Evolutionary conservation across 352 stramenopile species (phyloP).

Genomic region (Phytophthora pseudosyringae): DNA sequence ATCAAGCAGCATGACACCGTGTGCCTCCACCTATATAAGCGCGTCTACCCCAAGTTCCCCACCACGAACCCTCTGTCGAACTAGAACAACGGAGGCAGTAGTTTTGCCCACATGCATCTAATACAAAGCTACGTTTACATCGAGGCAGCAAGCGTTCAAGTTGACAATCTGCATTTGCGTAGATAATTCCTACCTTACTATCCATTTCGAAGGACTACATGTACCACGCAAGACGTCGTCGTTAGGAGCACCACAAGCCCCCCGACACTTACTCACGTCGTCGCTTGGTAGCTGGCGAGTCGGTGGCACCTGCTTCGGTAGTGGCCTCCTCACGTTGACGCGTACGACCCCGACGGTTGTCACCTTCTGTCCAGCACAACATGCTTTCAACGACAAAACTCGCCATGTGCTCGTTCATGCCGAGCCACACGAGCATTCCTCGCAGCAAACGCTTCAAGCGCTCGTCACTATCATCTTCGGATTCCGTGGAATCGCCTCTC

Average conservation of each 20-base stretch:
- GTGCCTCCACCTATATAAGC: slow-evolving; percentile 99
- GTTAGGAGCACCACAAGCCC: no score
- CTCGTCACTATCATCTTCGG: slow-evolving; percentile 32
- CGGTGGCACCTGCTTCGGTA: neutral
- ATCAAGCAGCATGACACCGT: slow-evolving; percentile 99
- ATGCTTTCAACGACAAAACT: slow-evolving; percentile 56
- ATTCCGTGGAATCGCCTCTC: slow-evolving; percentile 39
- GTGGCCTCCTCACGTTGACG: slow-evolving; percentile 28
- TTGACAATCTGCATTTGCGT: slow-evolving; percentile 30
- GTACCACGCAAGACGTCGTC: no score
- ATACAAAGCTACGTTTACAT: slow-evolving; percentile 15
- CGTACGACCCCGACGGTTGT: slow-evolving; percentile 28
- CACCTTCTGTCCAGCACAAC: slow-evolving; percentile 37
- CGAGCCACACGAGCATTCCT: slow-evolving; percentile 46
- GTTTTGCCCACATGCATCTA: slow-evolving; percentile 34
- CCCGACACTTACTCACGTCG: slow-evolving; percentile 29
- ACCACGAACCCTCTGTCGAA: slow-evolving; percentile 44
- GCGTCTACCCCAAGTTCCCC: slow-evolving; percentile 98
- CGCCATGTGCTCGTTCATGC: slow-evolving; percentile 49
- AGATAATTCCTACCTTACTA: slow-evolving; percentile 35
- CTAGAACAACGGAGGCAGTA: slow-evolving; percentile 28
- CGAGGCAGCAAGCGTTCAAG: slow-evolving; percentile 11
- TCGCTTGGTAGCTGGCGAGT: slow-evolving; percentile 40
- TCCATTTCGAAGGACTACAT: slow-evolving; percentile 13
- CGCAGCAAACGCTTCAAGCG: slow-evolving; percentile 45